These are phyloP conservation scores for Rhodotorula sp. DNA, from an alignment of 1,284 basidiomycete genomes.

Conservation along the genomic window DNA sequence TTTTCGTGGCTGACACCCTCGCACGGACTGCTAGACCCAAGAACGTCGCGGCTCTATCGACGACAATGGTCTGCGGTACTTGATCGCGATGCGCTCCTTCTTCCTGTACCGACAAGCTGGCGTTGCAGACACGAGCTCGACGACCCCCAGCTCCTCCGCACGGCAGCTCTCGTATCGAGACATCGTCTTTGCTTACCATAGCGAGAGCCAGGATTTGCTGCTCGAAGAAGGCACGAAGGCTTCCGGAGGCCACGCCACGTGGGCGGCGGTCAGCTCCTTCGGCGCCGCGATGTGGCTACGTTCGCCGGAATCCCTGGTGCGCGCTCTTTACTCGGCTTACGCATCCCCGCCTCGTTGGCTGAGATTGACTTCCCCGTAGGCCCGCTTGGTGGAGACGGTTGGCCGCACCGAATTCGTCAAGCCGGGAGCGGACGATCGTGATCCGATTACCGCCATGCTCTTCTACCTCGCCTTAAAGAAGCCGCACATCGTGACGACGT, in stretches of 20 bases:
- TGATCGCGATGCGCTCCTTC: slow-evolving; percentile 60
- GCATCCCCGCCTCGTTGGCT: too few species aligned
- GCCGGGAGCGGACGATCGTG: slow-evolving; percentile 66
- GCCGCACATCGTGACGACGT: slow-evolving; percentile 80
- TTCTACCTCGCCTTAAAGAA: slow-evolving; percentile 95
- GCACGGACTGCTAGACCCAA: slow-evolving; percentile 61
- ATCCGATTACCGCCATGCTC: slow-evolving; percentile 84
- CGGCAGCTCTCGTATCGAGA: slow-evolving; percentile 77
- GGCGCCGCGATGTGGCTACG: slow-evolving; percentile 87
- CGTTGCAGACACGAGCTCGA: not conserved
- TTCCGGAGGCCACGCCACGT: slow-evolving; percentile 74
- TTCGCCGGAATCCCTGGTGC: slow-evolving; percentile 70
- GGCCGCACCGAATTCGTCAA: slow-evolving; percentile 87
- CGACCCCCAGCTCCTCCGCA: not conserved
- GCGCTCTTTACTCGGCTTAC: slow-evolving; percentile 38
- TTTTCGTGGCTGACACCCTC: too few species aligned
- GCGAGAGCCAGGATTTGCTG: slow-evolving; percentile 82
- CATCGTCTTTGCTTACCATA: slow-evolving; percentile 92
- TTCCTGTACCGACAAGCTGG: slow-evolving; percentile 13
- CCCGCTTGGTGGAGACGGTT: slow-evolving; percentile 77
- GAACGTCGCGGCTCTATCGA: slow-evolving; percentile 70
- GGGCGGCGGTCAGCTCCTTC: slow-evolving; percentile 79
- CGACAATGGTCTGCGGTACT: slow-evolving; percentile 81
- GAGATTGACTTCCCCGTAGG: slow-evolving; percentile 53
- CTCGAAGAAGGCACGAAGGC: slow-evolving; percentile 59